These are phyloP conservation scores for Lasiosphaeria ovina DNA, from an alignment of 495 filamentous ascomycete species.

Conservation along the genomic window DNA sequence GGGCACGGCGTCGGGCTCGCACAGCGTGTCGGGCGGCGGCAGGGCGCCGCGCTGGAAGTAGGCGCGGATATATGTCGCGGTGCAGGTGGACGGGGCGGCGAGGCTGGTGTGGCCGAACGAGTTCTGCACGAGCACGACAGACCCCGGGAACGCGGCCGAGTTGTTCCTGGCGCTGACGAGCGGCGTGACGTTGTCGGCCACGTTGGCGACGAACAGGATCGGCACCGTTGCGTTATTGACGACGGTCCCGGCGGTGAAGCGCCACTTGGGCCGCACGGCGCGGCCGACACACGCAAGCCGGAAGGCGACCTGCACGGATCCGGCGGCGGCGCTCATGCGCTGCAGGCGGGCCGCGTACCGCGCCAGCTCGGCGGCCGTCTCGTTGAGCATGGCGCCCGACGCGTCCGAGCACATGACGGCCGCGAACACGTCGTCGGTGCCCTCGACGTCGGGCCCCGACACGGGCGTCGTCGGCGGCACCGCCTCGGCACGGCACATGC, in stretches of 20 bases:
- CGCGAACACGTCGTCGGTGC: conserved; percentile 46
- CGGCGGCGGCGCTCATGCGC: conserved; percentile 48
- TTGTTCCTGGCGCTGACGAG: conserved; percentile 50
- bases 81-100: conserved; percentile 35
- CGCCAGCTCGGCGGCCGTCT: conserved; percentile 45
- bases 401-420: conserved; percentile 67
- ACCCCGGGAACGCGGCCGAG: conserved; percentile 48
- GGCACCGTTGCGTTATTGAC: conserved; percentile 47
- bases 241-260: conserved; percentile 43
- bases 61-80: conserved; percentile 29
- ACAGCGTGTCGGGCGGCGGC: conserved; percentile 29
- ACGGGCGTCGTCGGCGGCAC: conserved; percentile 29
- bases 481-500: conserved; percentile 37
- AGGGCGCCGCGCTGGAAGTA: conserved; percentile 40
- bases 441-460: conserved; percentile 34
- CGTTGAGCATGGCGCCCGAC: conserved; percentile 32
- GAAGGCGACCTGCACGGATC: conserved; percentile 58
- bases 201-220: conserved; percentile 55
- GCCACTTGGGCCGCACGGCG: conserved; percentile 56
- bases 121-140: conserved; percentile 55
- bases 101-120: conserved; percentile 47
- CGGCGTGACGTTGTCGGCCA: conserved; percentile 58
- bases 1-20: conserved; percentile 30
- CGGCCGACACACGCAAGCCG: conserved; percentile 58
- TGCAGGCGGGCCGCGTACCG: conserved; percentile 45